A percentile compares a stretch with the other conserved stretches of the same genome.
These are phyloP conservation scores for Chaetomiaceae sp. DNA, from an alignment of 2,329 filamentous ascomycete genomes.

Conservation along the genomic window DNA sequence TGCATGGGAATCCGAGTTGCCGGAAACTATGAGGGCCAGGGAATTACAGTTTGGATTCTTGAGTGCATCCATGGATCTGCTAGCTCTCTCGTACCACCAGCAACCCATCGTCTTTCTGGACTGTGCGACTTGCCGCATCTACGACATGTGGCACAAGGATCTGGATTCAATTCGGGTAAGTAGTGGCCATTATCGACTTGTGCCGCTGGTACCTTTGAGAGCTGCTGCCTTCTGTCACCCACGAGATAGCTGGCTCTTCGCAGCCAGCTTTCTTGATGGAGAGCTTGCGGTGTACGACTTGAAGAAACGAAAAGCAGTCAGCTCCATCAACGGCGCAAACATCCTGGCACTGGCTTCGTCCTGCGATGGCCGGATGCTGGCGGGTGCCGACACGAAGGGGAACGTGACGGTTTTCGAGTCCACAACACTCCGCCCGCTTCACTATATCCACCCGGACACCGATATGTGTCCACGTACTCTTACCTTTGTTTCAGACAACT, in stretches of 20 bases:
- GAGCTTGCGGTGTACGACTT: slow-evolving; percentile 26
- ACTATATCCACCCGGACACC: slow-evolving; percentile 13
- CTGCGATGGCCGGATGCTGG: slow-evolving; percentile 27
- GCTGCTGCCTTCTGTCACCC: slow-evolving; percentile 22
- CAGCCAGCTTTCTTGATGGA: slow-evolving; percentile 26
- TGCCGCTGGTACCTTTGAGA: slow-evolving; percentile 11
- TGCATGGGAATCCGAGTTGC: slow-evolving; percentile 19
- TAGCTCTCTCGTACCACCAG: slow-evolving; percentile 26
- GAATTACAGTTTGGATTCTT: slow-evolving; percentile 18
- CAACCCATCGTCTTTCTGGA: slow-evolving; percentile 25
- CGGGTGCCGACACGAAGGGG: slow-evolving; percentile 22
- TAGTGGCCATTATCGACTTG: slow-evolving; percentile 6
- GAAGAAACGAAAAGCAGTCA: slow-evolving; percentile 8
- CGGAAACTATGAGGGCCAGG: slow-evolving; percentile 13
- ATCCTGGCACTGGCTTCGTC: slow-evolving; percentile 23
- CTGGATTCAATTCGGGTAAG: slow-evolving; percentile 15
- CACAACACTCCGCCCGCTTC: slow-evolving; percentile 17
- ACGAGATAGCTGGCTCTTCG: slow-evolving; percentile 19
- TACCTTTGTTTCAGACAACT: slow-evolving; percentile 19
- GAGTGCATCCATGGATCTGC: slow-evolving; percentile 13
- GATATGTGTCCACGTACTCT: slow-evolving; percentile 11
- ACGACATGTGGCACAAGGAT: slow-evolving; percentile 25
- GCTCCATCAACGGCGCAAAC: slow-evolving; percentile 7
- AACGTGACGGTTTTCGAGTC: slow-evolving; percentile 28
- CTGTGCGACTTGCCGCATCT: slow-evolving; percentile 14